Base-by-base conservation (phyloP, 2,329 filamentous ascomycete species). In the Epicoccum nigrum region DNA sequence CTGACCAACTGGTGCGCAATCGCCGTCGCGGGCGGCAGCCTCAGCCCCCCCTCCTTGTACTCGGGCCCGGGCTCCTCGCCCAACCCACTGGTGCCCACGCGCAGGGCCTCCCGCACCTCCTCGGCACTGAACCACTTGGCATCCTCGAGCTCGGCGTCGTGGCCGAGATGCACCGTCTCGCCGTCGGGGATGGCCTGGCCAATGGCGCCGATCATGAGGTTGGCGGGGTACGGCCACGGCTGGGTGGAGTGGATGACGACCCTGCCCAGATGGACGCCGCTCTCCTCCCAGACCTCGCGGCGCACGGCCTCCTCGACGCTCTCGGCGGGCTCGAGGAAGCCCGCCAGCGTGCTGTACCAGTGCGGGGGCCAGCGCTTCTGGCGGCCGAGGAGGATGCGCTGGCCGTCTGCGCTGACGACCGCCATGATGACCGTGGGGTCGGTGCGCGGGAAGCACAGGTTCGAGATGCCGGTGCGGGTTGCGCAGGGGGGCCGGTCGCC, bases 381-480 rank as follows among this genome's bases (percentile, higher is more conserved):
- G 12, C 94, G 86, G 30, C 94, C 94, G 0, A 99, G 86, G 7
- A 99, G 83, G 31, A 96, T 77, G 55, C 85, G 84, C 59, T 86
- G 83, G 41, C 88, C 88, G 62, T 95, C 90, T 42, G 86, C 81
- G 45, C 89, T 95, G 25, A 97, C 84, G 9, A 97, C 87, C 0
- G 92, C 93, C 76, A 95, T 92, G 75, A 99, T 99, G 71, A 97
- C 92, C 21, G 91, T 96, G 1, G 92, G 92, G 65, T 97, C 92
- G 2, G 93, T 97, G 42, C 92, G 85, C 2, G 93, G 93, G 79
- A 97, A 97, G 67, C 83, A 88, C 45, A 97, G 81, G 75, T 99
- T 99, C 25, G 92, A 96, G 37, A 99, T 78, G 20, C 90, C 92
- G 31, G 85, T 88, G 45, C 94, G 85, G 0, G 92, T 95, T 7